Evolutionary conservation across 2,329 filamentous ascomycete species (phyloP).

Genomic region (Diaporthe capsici): DNA sequence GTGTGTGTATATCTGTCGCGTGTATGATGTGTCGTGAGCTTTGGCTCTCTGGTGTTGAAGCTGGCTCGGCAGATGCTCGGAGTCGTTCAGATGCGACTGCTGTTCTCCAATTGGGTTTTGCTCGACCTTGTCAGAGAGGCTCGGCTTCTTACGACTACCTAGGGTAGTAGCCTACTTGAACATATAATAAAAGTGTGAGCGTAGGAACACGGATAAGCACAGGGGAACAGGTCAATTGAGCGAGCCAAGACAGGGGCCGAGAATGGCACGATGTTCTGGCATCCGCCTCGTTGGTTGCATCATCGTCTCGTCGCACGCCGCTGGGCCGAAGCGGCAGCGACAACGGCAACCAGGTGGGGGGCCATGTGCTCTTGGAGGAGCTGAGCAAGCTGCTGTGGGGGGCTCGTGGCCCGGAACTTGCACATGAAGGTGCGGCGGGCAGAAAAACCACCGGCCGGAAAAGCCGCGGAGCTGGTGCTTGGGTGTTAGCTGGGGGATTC

Average conservation of each 20-base stretch:
- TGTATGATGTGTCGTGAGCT: neutral
- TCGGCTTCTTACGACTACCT: neutral
- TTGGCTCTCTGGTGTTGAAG: neutral
- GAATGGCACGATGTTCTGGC: conserved; percentile 23
- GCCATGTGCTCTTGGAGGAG: neutral
- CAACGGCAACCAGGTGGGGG: neutral
- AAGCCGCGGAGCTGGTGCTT: conserved; percentile 16
- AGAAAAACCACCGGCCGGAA: conserved; percentile 39
- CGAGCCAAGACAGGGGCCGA: conserved; percentile 5
- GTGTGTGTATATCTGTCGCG: neutral
- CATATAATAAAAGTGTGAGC: conserved; percentile 28
- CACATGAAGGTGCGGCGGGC: conserved; percentile 10
- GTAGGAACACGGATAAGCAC: neutral
- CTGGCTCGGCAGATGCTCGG: conserved; percentile 1
- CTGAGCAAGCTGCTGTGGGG: neutral
- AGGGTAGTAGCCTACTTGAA: conserved; percentile 1
- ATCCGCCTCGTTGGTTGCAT: conserved; percentile 6
- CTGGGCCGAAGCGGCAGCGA: conserved; percentile 23
- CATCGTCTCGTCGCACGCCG: neutral
- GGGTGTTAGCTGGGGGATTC: neutral
- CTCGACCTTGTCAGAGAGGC: neutral
- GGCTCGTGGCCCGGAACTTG: neutral
- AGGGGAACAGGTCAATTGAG: neutral
- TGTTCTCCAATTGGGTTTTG: conserved; percentile 2
- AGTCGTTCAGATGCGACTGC: neutral